These are phyloP conservation scores for Abortiporus biennis DNA, from an alignment of 1,284 basidiomycete species.

Conservation along the genomic window DNA sequence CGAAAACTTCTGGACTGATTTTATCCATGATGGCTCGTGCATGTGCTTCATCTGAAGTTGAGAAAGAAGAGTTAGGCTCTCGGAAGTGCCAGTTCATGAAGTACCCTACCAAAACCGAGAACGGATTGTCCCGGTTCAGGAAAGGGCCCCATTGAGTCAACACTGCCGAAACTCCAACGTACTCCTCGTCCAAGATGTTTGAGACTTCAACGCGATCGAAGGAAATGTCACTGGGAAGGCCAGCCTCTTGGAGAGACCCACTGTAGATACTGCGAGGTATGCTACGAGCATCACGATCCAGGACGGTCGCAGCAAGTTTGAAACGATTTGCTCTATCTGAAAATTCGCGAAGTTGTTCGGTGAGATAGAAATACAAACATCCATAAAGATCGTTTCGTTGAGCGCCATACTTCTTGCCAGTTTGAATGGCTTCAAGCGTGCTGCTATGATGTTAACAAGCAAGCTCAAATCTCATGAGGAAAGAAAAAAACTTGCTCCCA, in stretches of 20 bases:
- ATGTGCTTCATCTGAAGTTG: too few species aligned
- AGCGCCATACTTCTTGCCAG: slow-evolving; percentile 28
- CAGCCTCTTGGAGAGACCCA: slow-evolving; percentile 13
- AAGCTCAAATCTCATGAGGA: too few species aligned
- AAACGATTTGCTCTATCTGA: slow-evolving; percentile 26
- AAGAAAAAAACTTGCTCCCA: too few species aligned
- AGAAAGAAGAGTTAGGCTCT: too few species aligned
- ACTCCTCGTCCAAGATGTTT: slow-evolving; percentile 36
- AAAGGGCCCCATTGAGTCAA: slow-evolving; percentile 30
- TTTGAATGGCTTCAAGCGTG: slow-evolving; percentile 19
- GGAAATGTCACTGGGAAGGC: slow-evolving; percentile 16
- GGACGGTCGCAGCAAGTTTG: slow-evolving; percentile 25
- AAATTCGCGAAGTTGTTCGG: slow-evolving; percentile 30
- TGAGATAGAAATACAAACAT: slow-evolving; percentile 38
- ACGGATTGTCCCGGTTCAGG: slow-evolving; percentile 22
- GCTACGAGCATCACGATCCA: slow-evolving; percentile 18
- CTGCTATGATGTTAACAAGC: background rate
- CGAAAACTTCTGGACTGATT: background rate
- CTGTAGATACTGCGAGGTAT: slow-evolving; percentile 22
- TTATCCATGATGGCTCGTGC: too few species aligned
- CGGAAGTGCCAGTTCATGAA: too few species aligned
- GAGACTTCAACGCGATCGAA: slow-evolving; percentile 42
- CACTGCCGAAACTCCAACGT: slow-evolving; percentile 29
- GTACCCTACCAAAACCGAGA: too few species aligned
- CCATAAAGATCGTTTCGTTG: slow-evolving; percentile 34